Evolutionary conservation across 768 basidiomycete species (phyloP).

Genomic region (Tubosaeta sp.): DNA sequence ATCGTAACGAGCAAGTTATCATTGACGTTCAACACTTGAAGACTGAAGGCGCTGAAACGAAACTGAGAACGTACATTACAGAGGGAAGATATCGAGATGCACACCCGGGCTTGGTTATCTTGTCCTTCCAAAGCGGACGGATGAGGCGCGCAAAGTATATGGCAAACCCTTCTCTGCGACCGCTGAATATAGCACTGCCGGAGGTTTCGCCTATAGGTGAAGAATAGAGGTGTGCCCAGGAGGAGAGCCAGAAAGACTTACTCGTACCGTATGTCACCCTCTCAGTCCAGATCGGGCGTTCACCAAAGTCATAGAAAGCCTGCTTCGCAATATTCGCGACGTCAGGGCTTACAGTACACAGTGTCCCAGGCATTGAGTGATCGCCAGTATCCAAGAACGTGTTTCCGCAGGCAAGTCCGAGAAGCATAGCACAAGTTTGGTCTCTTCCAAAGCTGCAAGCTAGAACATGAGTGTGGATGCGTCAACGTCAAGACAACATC

Average conservation of each 20-base stretch:
- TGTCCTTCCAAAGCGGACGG: slow-evolving; percentile 83
- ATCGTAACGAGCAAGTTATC: slow-evolving; percentile 63
- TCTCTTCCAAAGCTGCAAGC: slow-evolving; percentile 77
- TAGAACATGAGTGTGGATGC: slow-evolving; percentile 3
- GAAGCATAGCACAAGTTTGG: slow-evolving; percentile 88
- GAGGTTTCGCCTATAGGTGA: slow-evolving; percentile 52
- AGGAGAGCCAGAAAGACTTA: slow-evolving; percentile 29
- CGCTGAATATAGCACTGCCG: slow-evolving; percentile 77
- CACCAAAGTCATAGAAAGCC: slow-evolving; percentile 82
- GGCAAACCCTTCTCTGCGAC: slow-evolving; percentile 83
- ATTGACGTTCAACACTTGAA: slow-evolving; percentile 57
- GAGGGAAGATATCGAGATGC: slow-evolving; percentile 12
- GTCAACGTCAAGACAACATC: slow-evolving; percentile 9
- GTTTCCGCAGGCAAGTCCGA: slow-evolving; percentile 82
- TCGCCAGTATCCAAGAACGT: slow-evolving; percentile 66
- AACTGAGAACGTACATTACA: not conserved
- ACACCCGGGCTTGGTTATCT: slow-evolving; percentile 64
- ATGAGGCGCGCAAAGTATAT: slow-evolving; percentile 84
- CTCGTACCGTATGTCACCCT: slow-evolving; percentile 72
- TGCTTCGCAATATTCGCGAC: slow-evolving; percentile 73
- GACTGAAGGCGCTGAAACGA: slow-evolving; percentile 35
- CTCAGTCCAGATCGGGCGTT: slow-evolving; percentile 79
- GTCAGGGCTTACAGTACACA: slow-evolving; percentile 55
- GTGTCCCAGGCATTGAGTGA: slow-evolving; percentile 39
- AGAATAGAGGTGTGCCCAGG: not conserved